Evolutionary conservation across 768 basidiomycete species (phyloP).

Genomic region (Gloeostereum incarnatum): DNA sequence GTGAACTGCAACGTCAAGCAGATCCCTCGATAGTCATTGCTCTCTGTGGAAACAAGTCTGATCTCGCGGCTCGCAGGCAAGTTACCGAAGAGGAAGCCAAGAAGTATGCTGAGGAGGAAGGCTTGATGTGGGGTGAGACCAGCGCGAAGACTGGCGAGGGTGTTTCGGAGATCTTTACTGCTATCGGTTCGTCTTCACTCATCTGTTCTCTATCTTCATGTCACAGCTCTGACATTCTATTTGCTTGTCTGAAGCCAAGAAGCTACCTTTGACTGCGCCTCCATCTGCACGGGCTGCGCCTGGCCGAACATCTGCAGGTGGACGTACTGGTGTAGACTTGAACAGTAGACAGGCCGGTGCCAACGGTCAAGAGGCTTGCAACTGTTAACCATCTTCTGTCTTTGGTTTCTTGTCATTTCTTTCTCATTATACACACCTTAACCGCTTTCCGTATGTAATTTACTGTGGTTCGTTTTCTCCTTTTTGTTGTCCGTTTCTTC

Average conservation of each 20-base stretch:
- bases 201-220: slow-evolving; percentile 2
- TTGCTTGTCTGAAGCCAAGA: slow-evolving; percentile 59
- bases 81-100: slow-evolving; percentile 83
- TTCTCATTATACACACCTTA: no score
- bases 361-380: slow-evolving; percentile 60
- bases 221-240: slow-evolving; percentile 7
- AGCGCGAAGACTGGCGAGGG: slow-evolving; percentile 87
- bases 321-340: slow-evolving; percentile 68
- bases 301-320: slow-evolving; percentile 40
- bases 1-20: slow-evolving; percentile 94
- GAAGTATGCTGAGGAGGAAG: slow-evolving; percentile 90
- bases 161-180: slow-evolving; percentile 77
- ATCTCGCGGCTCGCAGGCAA: slow-evolving; percentile 78
- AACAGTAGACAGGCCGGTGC: slow-evolving; percentile 54
- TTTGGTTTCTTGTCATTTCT: no score
- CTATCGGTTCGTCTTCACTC: slow-evolving; percentile 52
- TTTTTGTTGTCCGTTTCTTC: no score
- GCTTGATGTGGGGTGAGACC: slow-evolving; percentile 88
- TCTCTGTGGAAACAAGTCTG: slow-evolving; percentile 92
- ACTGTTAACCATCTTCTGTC: slow-evolving; percentile 41
- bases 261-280: slow-evolving; percentile 75
- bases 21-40: slow-evolving; percentile 96
- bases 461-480: no score
- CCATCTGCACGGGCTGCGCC: slow-evolving; percentile 49
- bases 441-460: no score